Base-by-base conservation (phyloP, 148 eudicot genomes). In the Polygonum aviculare region DNA sequence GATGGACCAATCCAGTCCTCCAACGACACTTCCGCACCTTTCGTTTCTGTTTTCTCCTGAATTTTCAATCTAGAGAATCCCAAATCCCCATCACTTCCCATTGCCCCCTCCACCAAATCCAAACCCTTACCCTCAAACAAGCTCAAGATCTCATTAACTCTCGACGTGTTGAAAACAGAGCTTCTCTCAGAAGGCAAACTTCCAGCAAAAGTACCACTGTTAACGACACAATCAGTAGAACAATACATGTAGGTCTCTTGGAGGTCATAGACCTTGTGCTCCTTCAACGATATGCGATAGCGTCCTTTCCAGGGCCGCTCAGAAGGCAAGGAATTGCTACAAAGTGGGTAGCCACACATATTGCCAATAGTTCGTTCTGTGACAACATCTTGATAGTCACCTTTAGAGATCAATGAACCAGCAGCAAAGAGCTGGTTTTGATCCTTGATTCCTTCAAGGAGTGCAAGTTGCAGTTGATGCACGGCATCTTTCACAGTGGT, bases 231-330 rank as follows among this genome's bases (percentile, higher is more conserved):
- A 39, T 71, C 75, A 12, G 90, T 84, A 16, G 90, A 85, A 69
- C 98, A 95, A 81, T 90, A 92, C 96, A 85, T 77, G 79, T 81
- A 85, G 0, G 92, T 92, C 83, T 95, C 97, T 19, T 88, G 86
- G 63, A 95, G 90, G 79, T 95, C 98, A 86, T 92, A 95, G 51
- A 95, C 97, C 78, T 82, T 89, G 72, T 95, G 98, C 86, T 95
- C 97, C 86, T 90, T 92, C 18, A 92, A 73, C 14, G 97, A 88
- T 79, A 95, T 84, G 12, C 91, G 88, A 63, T 88, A 95, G 7
- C 83, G 87, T n/a, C 98, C 93, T 79, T 89, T 95, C 35, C 82
- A 79, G 33, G 88, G 80, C 10, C 75, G 84, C 33, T 90, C 91
- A 0, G 82, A 45, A 1, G 97, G 96, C 77, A 95, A 79, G 49